Conservation (phyloP, 2,329 filamentous ascomycete genomes). For the Cryphonectria japonica region DNA sequence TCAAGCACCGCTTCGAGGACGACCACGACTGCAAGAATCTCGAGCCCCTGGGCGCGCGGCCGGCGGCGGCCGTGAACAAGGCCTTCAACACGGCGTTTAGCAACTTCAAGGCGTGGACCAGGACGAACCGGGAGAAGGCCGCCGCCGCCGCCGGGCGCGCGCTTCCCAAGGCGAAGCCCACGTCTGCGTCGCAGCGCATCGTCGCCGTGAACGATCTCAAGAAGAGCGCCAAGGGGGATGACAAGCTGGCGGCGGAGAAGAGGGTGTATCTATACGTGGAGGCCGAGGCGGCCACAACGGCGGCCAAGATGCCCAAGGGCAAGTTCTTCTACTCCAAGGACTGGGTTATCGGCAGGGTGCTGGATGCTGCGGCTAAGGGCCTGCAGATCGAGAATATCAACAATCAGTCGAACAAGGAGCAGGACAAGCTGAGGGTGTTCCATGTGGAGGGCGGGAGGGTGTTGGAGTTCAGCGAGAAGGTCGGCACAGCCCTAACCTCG, state of each 20-base stretch:
- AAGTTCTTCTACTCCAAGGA: conserved; percentile 81
- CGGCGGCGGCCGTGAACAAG: conserved; percentile 55
- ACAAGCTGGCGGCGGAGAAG: conserved; percentile 78
- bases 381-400: conserved; percentile 85
- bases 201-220: conserved; percentile 79
- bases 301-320: conserved; percentile 79
- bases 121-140: conserved; percentile 63
- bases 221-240: conserved; percentile 86
- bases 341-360: conserved; percentile 85
- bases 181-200: conserved; percentile 65
- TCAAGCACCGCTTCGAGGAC: conserved; percentile 75
- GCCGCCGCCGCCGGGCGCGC: conserved; percentile 53
- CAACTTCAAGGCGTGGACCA: conserved; percentile 79
- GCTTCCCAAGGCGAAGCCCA: conserved; percentile 66
- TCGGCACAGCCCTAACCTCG: conserved; percentile 72
- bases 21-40: conserved; percentile 86
- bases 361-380: conserved; percentile 77
- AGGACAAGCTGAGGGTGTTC: conserved; percentile 82
- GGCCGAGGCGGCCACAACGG: conserved; percentile 83
- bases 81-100: conserved; percentile 76
- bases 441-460: conserved; percentile 89
- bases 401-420: conserved; percentile 75
- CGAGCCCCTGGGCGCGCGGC: conserved; percentile 57
- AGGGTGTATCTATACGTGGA: conserved; percentile 90
- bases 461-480: conserved; percentile 85